Evolutionary conservation across 2,329 filamentous ascomycete genomes (phyloP).

Genomic region (Westerdykella ornata): DNA sequence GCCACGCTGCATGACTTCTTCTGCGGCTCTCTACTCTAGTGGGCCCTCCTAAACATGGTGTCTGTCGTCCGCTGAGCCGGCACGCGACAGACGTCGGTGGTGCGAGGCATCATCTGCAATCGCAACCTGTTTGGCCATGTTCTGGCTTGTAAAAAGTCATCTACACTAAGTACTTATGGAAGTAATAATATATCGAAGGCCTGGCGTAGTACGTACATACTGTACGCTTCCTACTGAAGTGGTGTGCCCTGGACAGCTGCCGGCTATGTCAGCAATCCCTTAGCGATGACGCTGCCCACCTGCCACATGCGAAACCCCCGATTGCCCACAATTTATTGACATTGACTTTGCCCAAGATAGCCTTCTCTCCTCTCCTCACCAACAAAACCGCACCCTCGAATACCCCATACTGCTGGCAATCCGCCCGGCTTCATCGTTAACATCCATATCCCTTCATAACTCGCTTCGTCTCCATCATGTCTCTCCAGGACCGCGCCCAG

Average conservation of each 20-base stretch:
- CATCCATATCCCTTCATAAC: neutral
- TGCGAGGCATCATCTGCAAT: too few species aligned
- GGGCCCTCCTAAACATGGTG: too few species aligned
- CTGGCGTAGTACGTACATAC: neutral
- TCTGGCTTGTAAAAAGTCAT: neutral
- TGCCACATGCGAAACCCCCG: conserved; percentile 6
- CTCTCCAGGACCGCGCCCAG: conserved; percentile 69
- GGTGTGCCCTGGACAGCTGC: too few species aligned
- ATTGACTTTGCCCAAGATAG: conserved; percentile 8
- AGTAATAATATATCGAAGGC: neutral
- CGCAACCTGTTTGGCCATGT: too few species aligned
- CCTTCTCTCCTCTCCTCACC: conserved; percentile 9
- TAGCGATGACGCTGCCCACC: conserved; percentile 28
- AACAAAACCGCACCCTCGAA: neutral
- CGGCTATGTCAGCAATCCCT: conserved; percentile 4
- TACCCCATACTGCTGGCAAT: neutral
- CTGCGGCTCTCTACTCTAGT: too few species aligned
- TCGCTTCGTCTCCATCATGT: conserved; percentile 50
- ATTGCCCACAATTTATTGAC: conserved; percentile 22
- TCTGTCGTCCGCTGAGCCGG: too few species aligned
- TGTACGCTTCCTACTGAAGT: too few species aligned
- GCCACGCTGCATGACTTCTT: too few species aligned
- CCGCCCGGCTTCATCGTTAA: neutral
- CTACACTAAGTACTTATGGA: too few species aligned
- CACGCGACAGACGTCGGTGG: too few species aligned